Conservation (phyloP, 768 basidiomycete genomes). For the Amanita rubescens region DNA sequence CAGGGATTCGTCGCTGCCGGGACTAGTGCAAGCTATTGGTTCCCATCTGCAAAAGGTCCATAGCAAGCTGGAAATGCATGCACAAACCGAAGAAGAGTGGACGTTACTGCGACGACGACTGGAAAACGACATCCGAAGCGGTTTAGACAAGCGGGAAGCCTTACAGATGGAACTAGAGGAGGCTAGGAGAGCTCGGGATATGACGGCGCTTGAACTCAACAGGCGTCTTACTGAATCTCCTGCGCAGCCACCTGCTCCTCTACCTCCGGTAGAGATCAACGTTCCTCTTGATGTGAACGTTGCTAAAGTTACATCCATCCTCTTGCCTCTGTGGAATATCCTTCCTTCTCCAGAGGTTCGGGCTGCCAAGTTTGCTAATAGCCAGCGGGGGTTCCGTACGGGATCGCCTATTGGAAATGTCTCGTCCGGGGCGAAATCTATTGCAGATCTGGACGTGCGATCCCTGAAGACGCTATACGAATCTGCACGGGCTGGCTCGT, state of each 20-base stretch:
- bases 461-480: constrained; percentile 80
- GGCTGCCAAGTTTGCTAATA: constrained; percentile 46
- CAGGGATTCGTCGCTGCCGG: constrained; percentile 42
- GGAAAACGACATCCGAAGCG: constrained; percentile 42
- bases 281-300: constrained; percentile 33
- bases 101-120: constrained; percentile 35
- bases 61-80: constrained; percentile 33
- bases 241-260: constrained; percentile 13
- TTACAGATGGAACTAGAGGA: constrained; percentile 48
- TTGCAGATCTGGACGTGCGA: constrained; percentile 82
- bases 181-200: constrained; percentile 42
- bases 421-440: constrained; percentile 32
- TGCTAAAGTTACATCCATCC: constrained; percentile 47
- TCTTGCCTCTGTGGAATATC: constrained; percentile 71
- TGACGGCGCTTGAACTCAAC: constrained; percentile 6
- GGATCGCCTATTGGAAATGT: constrained; percentile 34
- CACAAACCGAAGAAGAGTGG: constrained; percentile 40
- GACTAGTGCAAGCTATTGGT: constrained; percentile 40
- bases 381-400: constrained; percentile 40
- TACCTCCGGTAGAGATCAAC: constrained; percentile 21
- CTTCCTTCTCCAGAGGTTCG: constrained; percentile 84
- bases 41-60: constrained; percentile 46
- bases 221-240: background rate
- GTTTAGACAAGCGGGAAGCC: constrained; percentile 39
- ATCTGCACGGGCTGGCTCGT: constrained; percentile 17